These are phyloP conservation scores for Mycena vitilis DNA, from an alignment of 768 basidiomycete species.

Conservation along the genomic window DNA sequence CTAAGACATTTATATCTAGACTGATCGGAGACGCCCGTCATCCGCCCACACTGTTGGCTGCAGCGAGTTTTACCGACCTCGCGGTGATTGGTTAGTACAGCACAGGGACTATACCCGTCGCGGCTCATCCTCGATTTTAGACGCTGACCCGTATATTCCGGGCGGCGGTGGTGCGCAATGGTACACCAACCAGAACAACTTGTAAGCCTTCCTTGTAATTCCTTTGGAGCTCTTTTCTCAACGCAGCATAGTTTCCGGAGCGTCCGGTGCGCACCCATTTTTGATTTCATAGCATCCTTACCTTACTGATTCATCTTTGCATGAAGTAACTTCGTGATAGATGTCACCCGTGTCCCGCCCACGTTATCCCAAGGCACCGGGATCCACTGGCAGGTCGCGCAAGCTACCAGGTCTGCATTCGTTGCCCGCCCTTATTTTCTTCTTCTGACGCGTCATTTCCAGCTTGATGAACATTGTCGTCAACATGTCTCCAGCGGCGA, in stretches of 20 bases:
- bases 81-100: constrained; percentile 74
- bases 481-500: constrained; percentile 72
- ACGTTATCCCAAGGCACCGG: constrained; percentile 62
- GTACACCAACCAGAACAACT: constrained; percentile 73
- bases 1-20: constrained; percentile 17
- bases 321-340: constrained; percentile 81
- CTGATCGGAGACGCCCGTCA: constrained; percentile 79
- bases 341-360: constrained; percentile 57
- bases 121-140: constrained; percentile 45
- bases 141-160: constrained; percentile 77
- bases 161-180: constrained; percentile 38
- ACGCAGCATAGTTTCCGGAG: constrained; percentile 65
- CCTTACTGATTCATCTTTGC: too few species aligned
- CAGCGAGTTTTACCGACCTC: constrained; percentile 69
- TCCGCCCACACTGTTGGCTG: constrained; percentile 75
- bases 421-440: too few species aligned
- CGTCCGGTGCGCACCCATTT: constrained; percentile 41
- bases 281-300: too few species aligned
- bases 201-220: too few species aligned
- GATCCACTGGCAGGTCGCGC: constrained; percentile 87
- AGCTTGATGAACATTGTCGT: constrained; percentile 70
- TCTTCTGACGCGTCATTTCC: too few species aligned
- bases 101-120: neutral
- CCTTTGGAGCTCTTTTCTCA: too few species aligned
- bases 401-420: constrained; percentile 48